These are phyloP conservation scores for Beta vulgaris DNA, from an alignment of 148 eudicot genomes.

Conservation along the genomic window DNA sequence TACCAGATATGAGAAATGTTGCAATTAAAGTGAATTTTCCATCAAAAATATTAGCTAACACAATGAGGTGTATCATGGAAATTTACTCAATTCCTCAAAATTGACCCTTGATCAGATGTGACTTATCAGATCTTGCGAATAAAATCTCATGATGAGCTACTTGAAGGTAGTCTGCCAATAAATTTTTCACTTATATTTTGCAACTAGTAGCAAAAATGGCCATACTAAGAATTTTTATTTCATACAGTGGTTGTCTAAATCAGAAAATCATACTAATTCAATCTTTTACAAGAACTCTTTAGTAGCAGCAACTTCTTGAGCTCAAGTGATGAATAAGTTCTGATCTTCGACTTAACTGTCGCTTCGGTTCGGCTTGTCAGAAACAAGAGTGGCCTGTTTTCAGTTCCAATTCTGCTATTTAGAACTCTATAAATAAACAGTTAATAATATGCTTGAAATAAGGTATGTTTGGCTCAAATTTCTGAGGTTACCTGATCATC, in stretches of 20 bases:
- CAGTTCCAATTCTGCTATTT: slow-evolving; percentile 1
- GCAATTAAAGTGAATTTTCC: no score
- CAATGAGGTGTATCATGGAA: no score
- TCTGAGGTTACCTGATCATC: slow-evolving; percentile 34
- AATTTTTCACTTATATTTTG: background rate
- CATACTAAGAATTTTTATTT: background rate
- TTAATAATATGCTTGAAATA: background rate
- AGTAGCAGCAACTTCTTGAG: background rate
- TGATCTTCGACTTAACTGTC: slow-evolving; percentile 42
- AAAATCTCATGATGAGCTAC: no score
- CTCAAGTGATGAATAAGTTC: background rate
- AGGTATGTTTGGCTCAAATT: background rate
- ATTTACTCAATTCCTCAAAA: no score
- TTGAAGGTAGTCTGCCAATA: background rate
- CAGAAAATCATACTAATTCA: background rate
- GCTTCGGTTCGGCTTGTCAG: slow-evolving; percentile 72
- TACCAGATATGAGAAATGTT: no score
- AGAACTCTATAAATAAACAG: background rate
- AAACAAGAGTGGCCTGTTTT: slow-evolving; percentile 38
- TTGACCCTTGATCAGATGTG: no score
- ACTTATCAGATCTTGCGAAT: no score
- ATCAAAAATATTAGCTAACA: no score
- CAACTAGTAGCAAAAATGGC: background rate
- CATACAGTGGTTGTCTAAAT: slow-evolving; percentile 15
- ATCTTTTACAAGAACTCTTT: background rate